phyloP scores from a whole-genome alignment of 1,284 basidiomycete species.

The Ustanciosporium gigantosporum region DNA sequence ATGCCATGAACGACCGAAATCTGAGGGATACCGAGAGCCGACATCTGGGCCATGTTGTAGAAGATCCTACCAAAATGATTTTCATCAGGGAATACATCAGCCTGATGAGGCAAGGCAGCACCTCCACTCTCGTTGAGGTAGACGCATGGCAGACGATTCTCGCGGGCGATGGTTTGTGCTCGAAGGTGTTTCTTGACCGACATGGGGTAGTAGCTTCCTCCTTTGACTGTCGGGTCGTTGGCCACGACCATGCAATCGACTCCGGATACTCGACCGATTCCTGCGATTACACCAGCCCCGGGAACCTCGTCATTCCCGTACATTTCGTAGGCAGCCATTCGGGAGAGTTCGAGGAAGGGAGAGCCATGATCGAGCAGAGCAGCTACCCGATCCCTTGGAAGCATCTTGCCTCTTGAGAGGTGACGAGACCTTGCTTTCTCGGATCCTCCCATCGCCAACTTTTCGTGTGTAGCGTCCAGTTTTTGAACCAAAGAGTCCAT shows the following conservation, averaged over 20 bases:
- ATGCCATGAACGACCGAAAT: slow-evolving; percentile 92
- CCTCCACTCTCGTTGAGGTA: slow-evolving; percentile 94
- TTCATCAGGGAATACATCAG: slow-evolving; percentile 85
- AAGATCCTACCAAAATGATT: slow-evolving; percentile 95
- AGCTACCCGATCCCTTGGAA: slow-evolving; percentile 76
- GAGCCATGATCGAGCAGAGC: slow-evolving; percentile 80
- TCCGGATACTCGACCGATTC: slow-evolving; percentile 77
- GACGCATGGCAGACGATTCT: slow-evolving; percentile 86
- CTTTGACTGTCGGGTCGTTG: slow-evolving; percentile 72
- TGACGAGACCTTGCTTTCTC: slow-evolving; percentile 76
- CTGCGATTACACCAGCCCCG: slow-evolving; percentile 87
- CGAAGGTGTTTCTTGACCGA: slow-evolving; percentile 94
- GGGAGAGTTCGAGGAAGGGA: slow-evolving; percentile 86
- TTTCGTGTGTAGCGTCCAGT: slow-evolving; percentile 41
- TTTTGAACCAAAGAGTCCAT: slow-evolving; percentile 47
- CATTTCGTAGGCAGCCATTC: slow-evolving; percentile 82
- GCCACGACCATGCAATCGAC: slow-evolving; percentile 85
- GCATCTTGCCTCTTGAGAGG: slow-evolving; percentile 76
- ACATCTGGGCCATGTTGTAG: slow-evolving; percentile 96
- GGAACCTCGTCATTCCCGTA: slow-evolving; percentile 79
- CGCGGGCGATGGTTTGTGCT: slow-evolving; percentile 87
- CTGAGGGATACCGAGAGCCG: slow-evolving; percentile 84
- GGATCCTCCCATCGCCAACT: slow-evolving; percentile 62
- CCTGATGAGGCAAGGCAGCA: slow-evolving; percentile 87
- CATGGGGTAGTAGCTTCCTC: slow-evolving; percentile 70